Conservation (phyloP, 2,329 filamentous ascomycete genomes). For the Penicillium concentricum region DNA sequence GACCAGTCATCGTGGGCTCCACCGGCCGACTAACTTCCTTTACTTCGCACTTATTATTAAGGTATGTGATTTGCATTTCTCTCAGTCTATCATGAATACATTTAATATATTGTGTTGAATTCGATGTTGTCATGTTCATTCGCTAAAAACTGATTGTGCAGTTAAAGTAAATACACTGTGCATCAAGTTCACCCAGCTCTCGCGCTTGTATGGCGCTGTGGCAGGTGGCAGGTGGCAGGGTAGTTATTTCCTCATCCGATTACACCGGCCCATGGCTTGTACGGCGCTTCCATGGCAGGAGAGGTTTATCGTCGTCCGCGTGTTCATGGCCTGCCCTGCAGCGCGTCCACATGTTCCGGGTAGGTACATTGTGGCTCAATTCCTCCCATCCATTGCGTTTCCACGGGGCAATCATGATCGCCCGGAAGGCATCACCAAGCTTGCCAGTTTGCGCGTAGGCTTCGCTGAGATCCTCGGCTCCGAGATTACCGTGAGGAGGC, state of each 20-base stretch:
- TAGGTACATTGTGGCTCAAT: conserved; percentile 28
- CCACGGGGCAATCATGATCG: conserved; percentile 83
- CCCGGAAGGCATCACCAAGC: conserved; percentile 71
- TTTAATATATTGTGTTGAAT: neutral
- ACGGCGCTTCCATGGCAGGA: neutral
- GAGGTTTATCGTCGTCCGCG: neutral
- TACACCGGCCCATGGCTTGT: neutral
- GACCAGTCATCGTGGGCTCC: neutral
- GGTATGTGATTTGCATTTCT: neutral
- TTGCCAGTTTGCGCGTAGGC: conserved; percentile 73
- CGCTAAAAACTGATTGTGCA: neutral
- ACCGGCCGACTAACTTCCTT: neutral
- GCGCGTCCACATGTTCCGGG: neutral
- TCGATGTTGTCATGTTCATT: neutral
- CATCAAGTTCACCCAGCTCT: neutral
- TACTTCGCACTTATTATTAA: neutral
- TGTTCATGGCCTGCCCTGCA: too few species aligned
- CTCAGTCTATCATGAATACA: neutral
- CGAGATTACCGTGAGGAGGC: conserved; percentile 68
- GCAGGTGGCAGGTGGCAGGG: conserved; percentile 13
- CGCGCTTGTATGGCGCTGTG: neutral
- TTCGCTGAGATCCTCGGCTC: conserved; percentile 66
- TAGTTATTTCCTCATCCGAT: conserved; percentile 3
- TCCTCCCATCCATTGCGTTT: conserved; percentile 61
- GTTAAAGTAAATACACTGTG: neutral